phyloP scores from a whole-genome alignment of 75 land plant genomes.

The Chamaecyparis obtusa region DNA sequence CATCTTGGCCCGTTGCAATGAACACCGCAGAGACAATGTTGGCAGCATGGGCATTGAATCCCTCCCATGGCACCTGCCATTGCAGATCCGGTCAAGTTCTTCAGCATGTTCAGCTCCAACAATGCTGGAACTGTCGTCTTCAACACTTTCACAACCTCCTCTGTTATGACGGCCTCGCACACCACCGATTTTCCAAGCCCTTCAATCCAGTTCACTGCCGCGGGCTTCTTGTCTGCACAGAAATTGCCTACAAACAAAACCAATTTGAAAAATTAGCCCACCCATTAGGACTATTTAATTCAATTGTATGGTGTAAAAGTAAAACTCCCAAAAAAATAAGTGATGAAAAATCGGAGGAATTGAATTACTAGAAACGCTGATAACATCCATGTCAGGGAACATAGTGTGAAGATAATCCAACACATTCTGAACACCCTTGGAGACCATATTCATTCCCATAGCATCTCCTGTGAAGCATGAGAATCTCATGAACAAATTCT shows the following conservation, averaged over 20 bases:
- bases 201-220: slow-evolving; percentile 75
- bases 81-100: slow-evolving; percentile 82
- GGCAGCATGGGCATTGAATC: slow-evolving; percentile 85
- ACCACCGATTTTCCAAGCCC: slow-evolving; percentile 78
- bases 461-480: slow-evolving; percentile 87
- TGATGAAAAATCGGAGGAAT: neutral
- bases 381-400: slow-evolving; percentile 81
- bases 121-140: slow-evolving; percentile 71
- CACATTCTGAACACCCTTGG: slow-evolving; percentile 83
- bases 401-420: slow-evolving; percentile 63
- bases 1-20: slow-evolving; percentile 82
- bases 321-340: neutral
- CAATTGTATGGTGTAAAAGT: neutral
- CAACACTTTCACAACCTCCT: slow-evolving; percentile 58
- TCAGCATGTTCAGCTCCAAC: slow-evolving; percentile 85
- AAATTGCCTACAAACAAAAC: slow-evolving; percentile 47
- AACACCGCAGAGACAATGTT: slow-evolving; percentile 74
- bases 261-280: neutral
- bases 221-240: slow-evolving; percentile 47
- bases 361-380: slow-evolving; percentile 68
- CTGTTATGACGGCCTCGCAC: slow-evolving; percentile 71
- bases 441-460: slow-evolving; percentile 97
- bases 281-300: neutral
- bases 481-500: slow-evolving; percentile 77
- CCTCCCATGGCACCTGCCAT: slow-evolving; percentile 80